These are phyloP conservation scores for Annulohypoxylon stygium DNA, from an alignment of 495 filamentous ascomycete genomes.

Conservation along the genomic window DNA sequence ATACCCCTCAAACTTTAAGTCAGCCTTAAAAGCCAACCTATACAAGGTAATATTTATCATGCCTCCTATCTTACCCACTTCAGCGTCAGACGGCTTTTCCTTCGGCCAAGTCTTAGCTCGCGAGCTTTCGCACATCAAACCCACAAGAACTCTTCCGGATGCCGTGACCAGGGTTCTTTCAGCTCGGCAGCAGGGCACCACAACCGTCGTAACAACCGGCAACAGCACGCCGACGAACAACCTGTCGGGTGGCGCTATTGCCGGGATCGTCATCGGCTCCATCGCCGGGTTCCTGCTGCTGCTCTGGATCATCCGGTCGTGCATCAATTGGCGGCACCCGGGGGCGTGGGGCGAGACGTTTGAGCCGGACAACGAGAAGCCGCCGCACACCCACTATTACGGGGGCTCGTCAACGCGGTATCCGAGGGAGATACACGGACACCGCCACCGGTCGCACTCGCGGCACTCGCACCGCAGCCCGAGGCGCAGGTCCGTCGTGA, in stretches of 20 bases:
- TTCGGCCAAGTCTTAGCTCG: conserved; percentile 26
- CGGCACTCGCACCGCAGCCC: conserved; percentile 45
- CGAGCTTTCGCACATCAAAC: conserved; percentile 28
- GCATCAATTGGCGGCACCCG: conserved; percentile 56
- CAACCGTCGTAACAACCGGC: conserved; percentile 40
- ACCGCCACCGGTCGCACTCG: conserved; percentile 40
- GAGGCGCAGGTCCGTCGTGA: conserved; percentile 41
- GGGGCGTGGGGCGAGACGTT: conserved; percentile 39
- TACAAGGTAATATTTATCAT: conserved; percentile 25
- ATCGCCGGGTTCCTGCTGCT: conserved; percentile 68
- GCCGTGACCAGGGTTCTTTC: conserved; percentile 39
- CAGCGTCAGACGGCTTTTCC: conserved; percentile 17
- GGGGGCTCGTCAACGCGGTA: conserved; percentile 32
- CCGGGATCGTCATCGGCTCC: conserved; percentile 71
- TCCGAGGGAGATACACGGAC: conserved; percentile 35
- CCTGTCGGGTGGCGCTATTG: conserved; percentile 67
- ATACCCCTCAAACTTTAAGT: conserved; percentile 17
- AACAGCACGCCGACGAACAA: conserved; percentile 53
- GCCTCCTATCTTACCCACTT: conserved; percentile 36
- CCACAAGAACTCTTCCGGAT: conserved; percentile 42
- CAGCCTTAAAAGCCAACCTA: not conserved
- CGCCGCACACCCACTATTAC: conserved; percentile 32
- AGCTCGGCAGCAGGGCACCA: conserved; percentile 41
- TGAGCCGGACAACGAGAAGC: conserved; percentile 49
- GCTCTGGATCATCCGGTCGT: conserved; percentile 65